phyloP scores from a whole-genome alignment of 108 stramenopile genomes.

The Nitzschia sp. region DNA sequence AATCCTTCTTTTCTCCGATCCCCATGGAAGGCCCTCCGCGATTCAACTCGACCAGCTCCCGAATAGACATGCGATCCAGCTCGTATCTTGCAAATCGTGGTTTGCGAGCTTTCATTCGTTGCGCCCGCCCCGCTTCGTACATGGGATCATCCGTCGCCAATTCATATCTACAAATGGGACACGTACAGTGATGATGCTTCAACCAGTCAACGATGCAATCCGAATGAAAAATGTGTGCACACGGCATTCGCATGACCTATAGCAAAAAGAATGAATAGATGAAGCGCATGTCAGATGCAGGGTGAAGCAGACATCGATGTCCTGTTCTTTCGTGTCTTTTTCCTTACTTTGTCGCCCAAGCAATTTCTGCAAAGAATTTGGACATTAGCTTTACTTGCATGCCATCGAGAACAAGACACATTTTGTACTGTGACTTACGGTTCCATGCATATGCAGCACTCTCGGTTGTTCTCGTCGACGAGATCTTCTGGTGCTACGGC shows the following conservation, averaged over 20 bases:
- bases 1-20: constrained; percentile 49
- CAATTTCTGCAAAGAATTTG: constrained; percentile 33
- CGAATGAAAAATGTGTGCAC: constrained; percentile 73
- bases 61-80: constrained; percentile 53
- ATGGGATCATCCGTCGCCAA: constrained; percentile 66
- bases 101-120: constrained; percentile 66
- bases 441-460: constrained; percentile 87
- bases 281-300: too few relatives aligned
- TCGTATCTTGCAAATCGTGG: constrained; percentile 67
- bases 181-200: constrained; percentile 65
- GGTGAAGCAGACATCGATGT: too few relatives aligned
- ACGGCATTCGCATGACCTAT: constrained; percentile 60
- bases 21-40: constrained; percentile 5
- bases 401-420: too few relatives aligned
- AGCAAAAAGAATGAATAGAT: too few relatives aligned
- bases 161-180: constrained; percentile 71
- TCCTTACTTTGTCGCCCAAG: constrained; percentile 39
- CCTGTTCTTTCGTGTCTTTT: too few relatives aligned
- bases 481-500: constrained; percentile 59
- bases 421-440: too few relatives aligned
- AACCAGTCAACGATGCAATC: constrained; percentile 63
- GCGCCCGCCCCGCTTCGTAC: constrained; percentile 69
- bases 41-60: constrained; percentile 42
- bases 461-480: constrained; percentile 63
- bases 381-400: too few relatives aligned